These are phyloP conservation scores for Talaromyces ruber DNA, from an alignment of 495 filamentous ascomycete species.

Conservation along the genomic window DNA sequence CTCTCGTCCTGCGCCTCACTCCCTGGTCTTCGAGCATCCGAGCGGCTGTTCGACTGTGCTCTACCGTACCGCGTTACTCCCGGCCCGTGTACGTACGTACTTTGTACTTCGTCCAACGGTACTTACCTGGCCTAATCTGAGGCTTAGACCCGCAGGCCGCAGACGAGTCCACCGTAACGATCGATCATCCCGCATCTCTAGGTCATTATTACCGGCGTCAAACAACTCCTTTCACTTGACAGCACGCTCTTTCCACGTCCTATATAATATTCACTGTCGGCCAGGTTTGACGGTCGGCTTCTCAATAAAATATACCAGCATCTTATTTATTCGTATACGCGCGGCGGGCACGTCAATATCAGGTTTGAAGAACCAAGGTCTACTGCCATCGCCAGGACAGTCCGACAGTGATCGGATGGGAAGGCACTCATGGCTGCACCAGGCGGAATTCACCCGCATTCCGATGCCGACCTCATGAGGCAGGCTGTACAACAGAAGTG, in stretches of 20 bases:
- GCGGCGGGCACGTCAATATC: background rate
- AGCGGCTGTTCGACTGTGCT: background rate
- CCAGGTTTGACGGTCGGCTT: background rate
- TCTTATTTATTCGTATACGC: constrained; percentile 2
- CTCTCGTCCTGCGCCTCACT: background rate
- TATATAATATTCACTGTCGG: constrained; percentile 6
- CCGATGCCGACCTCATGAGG: constrained; percentile 44
- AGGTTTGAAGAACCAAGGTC: background rate
- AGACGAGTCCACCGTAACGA: constrained; percentile 2
- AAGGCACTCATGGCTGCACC: constrained; percentile 37
- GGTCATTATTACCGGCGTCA: constrained; percentile 5
- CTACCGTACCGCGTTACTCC: constrained; percentile 5
- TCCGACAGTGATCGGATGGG: constrained; percentile 28
- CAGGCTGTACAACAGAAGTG: constrained; percentile 42
- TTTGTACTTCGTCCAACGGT: background rate
- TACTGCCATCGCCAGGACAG: background rate
- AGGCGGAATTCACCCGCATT: constrained; percentile 40
- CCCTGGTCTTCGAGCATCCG: background rate
- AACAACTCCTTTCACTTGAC: constrained; percentile 1
- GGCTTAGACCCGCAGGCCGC: background rate
- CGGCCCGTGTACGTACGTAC: background rate
- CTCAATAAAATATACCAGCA: background rate
- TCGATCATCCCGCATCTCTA: constrained; percentile 7
- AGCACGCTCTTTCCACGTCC: background rate
- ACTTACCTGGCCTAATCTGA: background rate